Evolutionary conservation across 305 asterid species (phyloP).

Genomic region (Petunia hybrid): DNA sequence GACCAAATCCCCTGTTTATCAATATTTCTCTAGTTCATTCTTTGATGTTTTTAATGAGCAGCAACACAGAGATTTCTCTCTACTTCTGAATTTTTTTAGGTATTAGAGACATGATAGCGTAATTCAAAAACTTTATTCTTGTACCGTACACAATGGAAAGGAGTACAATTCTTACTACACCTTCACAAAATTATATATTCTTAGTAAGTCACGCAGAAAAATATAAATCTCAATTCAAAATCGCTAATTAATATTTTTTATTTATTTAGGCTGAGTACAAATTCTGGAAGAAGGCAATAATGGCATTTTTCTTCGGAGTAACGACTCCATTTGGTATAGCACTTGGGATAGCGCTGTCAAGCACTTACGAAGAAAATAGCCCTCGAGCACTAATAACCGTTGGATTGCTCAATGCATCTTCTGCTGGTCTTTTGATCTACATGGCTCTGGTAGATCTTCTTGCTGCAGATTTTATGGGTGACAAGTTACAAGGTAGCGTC

Average conservation of each 20-base stretch:
- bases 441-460: conserved; percentile 80
- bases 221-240: not conserved
- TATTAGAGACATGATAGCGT: no score
- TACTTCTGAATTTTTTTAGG: no score
- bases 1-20: no score
- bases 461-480: conserved; percentile 75
- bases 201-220: no score
- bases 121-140: no score
- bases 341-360: conserved; percentile 56
- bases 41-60: no score
- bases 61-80: no score
- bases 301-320: conserved; percentile 69
- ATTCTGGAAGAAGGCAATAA: conserved; percentile 47
- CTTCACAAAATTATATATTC: no score
- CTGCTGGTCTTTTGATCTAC: conserved; percentile 55
- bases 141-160: no score
- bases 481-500: conserved; percentile 59
- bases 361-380: conserved; percentile 55
- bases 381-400: conserved; percentile 54
- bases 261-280: conserved; percentile 60
- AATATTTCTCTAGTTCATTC: no score
- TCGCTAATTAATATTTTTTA: not conserved
- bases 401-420: conserved; percentile 60
- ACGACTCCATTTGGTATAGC: conserved; percentile 89
- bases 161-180: no score